Base-by-base conservation (phyloP, 148 eudicot genomes). In the Cornus florida region DNA sequence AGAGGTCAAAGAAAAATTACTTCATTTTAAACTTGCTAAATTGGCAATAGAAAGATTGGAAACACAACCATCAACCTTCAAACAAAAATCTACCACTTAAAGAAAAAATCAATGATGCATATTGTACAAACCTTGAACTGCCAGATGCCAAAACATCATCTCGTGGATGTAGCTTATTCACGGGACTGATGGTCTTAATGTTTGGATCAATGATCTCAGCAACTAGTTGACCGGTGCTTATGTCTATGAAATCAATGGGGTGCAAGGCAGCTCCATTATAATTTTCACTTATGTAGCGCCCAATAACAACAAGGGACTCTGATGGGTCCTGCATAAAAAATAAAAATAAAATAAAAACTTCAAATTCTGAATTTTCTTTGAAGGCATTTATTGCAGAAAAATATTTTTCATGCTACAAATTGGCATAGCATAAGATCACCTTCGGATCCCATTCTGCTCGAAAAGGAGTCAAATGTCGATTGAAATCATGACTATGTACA, bases 391-490 rank as follows among this genome's bases (percentile, higher is more conserved):
- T 39, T 24, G 13, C 60, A 17, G 31, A 13, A 9, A 48, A 77
- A 48, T 19, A 43, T 6, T 35, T 67, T 76, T 67, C 20, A 8
- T 31, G 12, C 46, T 10, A 28, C 20, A 67, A 50, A 28, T 43
- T 43, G 48, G 48, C 7, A 43, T 10, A 35, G 71, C 46, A 53
- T 50, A 11, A 13, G 22, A 77, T 73, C 79, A 93, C 99, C 97
- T 96, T 96, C n/a, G 98, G 98, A 84, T 96, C 98, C 99, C 99
- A 96, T 86, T 96, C 99, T 57, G 97, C 99, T 56, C 92, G 88
- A 62, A 96, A 96, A 74, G 98, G 89, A 69, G 99, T 96, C 81
- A 96, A 79, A 83, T 96, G 92, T 73, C 99, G 80, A 82, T 96
- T 96, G 77, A 96, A 96, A 91, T 96, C 97, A 79, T 96, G 99